Percentiles rank a stretch among this genome's conserved stretches.
phyloP scores from a whole-genome alignment of 441 rosid species.

The Lepidium campestre region DNA sequence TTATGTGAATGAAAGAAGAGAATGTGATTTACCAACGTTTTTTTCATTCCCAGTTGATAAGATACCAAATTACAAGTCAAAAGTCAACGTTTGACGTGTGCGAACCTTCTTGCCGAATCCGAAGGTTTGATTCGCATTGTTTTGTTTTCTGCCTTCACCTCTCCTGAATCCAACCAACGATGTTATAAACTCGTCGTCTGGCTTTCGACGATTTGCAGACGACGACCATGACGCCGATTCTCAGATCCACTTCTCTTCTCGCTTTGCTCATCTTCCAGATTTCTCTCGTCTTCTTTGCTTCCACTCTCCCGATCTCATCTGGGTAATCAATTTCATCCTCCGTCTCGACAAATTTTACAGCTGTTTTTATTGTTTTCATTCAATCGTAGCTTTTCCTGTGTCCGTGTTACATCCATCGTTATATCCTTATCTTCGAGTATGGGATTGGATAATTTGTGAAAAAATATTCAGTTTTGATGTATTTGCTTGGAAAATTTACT shows the following conservation, averaged over 20 bases:
- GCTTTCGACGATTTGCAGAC: constrained; percentile 5
- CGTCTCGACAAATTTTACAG: neutral
- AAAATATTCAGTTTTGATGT: neutral
- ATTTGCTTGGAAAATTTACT: neutral
- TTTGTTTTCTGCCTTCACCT: neutral
- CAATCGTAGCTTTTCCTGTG: neutral
- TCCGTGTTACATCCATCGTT: neutral
- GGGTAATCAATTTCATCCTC: constrained; percentile 15
- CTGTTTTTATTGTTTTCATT: neutral
- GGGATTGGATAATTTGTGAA: constrained; percentile 26
- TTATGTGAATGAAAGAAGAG: constrained; percentile 1
- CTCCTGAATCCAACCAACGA: neutral
- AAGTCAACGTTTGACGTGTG: too few species aligned
- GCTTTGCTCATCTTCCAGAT: constrained; percentile 11
- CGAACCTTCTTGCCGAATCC: neutral
- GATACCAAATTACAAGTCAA: too few species aligned
- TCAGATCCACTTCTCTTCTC: constrained; percentile 24
- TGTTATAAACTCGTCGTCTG: constrained; percentile 4
- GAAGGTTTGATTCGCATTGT: neutral
- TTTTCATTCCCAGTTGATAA: neutral
- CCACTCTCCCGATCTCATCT: constrained; percentile 22
- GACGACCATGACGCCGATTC: constrained; percentile 28
- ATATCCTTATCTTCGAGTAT: constrained; percentile 24
- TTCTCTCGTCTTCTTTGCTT: constrained; percentile 9
- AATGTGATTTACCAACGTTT: constrained; percentile 13